A percentile compares a stretch with the other conserved stretches of the same genome.
phyloP scores from a whole-genome alignment of 2,329 filamentous ascomycete species.

The Hymenoscyphus infarciens region DNA sequence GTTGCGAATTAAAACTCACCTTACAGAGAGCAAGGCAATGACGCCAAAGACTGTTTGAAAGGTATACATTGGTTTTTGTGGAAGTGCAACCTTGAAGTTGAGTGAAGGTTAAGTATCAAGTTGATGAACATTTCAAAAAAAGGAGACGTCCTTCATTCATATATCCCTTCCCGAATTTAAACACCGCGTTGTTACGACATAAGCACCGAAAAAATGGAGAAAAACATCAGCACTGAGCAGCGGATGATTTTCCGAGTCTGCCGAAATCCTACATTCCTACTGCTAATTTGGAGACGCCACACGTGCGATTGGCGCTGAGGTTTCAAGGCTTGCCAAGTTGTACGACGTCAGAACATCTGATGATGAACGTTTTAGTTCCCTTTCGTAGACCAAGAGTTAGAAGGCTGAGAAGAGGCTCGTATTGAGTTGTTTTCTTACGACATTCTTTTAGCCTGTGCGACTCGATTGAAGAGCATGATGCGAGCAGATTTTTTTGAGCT shows the following conservation, averaged over 20 bases:
- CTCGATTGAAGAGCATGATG: neutral
- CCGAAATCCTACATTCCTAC: neutral
- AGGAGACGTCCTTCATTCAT: neutral
- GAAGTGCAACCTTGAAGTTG: neutral
- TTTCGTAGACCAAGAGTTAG: neutral
- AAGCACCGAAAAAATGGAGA: neutral
- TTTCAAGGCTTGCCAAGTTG: neutral
- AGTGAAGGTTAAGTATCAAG: neutral
- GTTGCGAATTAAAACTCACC: neutral
- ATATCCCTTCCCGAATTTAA: neutral
- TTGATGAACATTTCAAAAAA: neutral
- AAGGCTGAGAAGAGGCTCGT: neutral
- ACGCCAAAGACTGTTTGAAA: neutral
- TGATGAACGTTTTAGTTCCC: neutral
- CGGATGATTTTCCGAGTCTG: neutral
- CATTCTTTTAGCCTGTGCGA: neutral
- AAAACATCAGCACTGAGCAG: neutral
- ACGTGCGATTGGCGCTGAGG: slow-evolving; percentile 1
- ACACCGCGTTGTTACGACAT: neutral
- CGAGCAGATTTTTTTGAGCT: neutral
- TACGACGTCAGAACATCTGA: neutral
- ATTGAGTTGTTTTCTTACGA: neutral
- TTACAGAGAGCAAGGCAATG: neutral
- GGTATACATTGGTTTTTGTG: neutral
- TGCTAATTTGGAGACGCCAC: neutral